Evolutionary conservation across 352 stramenopile species (phyloP), one percentile per base, ranked within the genome.

Genomic region (Phytopythium litorale): DNA sequence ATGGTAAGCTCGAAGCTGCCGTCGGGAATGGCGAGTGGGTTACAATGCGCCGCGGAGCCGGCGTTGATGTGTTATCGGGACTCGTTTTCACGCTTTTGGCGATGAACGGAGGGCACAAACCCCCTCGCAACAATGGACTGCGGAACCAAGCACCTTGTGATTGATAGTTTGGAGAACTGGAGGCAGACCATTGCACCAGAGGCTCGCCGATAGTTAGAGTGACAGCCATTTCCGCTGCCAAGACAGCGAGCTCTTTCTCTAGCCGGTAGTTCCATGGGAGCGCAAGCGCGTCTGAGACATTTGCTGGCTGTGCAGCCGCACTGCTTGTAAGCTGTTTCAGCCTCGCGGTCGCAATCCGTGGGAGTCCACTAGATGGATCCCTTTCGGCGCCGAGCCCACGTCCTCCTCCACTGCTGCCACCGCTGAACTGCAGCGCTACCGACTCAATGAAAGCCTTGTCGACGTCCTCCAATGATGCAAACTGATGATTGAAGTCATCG

Each of bases 201-300:
- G 69, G 67, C 23, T 90, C 70, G 0, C 78, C 83, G 19, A 75
- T 65, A 4, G 74, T 64, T 11, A 91, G 59, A 12, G 83, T 92
- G 21, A 87, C 51, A 0, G 67, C 68, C 71, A 93, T 83, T 46
- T 88, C 74, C 8, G 76, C 65, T 25, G 69, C 55, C 1, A 93
- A 62, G 15, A 81, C 65, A 12, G 72, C 84, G 11, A 93, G 16
- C 16, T 88, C 76, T 60, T 91, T 92, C 56, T 93, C 75, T 0
- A 93, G 61, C 50, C 78, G 62, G 30, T 75, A 77, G 40, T 71
- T 72, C 83, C 83, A 92, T 0, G 77, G 81, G 0, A 91, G 56
- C 2, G 54, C 52, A 33, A 81, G 66, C 2, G 72, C 68, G 37
- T 76, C 66, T 1, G 65, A 66, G 7, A 76, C n/a, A 57, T 61